Base-by-base conservation (phyloP, 441 rosid species). In the Pelargonium cotyledonis region DNA sequence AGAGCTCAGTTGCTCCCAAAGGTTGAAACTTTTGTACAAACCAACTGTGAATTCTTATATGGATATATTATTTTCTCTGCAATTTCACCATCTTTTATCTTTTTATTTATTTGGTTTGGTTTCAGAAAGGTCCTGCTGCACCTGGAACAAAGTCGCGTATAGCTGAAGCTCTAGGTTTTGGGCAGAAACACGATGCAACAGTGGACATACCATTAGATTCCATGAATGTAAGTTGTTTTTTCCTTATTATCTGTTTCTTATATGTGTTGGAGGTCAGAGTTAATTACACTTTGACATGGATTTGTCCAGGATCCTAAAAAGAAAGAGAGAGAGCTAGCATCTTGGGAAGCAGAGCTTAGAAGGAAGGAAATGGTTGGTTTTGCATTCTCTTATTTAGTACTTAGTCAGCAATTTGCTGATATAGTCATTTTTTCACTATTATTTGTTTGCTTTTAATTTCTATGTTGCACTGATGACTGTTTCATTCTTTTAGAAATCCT, bases 341-440 rank as follows among this genome's bases (percentile, higher is more conserved):
- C 88, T 8, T 86, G 96, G 97, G 98, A 94, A 83, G 87, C 90
- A 15, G 92, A 94, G 71, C 91, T 94, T 70, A 91, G 80, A 73
- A 87, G 85, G 84, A 86, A 83, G 76, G 98, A 94, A 80, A 84
- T 79, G 96, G 98, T 94, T 40, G 8, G 61, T 78, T 68, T 65
- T 38, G 14, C 8, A 29, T 47, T 67, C 71, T 60, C 26, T 51
- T 29, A 18, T 46, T 23, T 35, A 68, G 19, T 11, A 31, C 60
- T 61, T 73, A 55, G 19, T 19, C 49, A 44, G 15, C 19, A 65
- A 60, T 29, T 19, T 53, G 61, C 61, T 55, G 8, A 55, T 15
- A 15, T 55, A 16, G 29, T 57, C 29, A 18, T 57, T 57, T 57
- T 57, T 18, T 12, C 62, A 57, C 26, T 57, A 18, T 55, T 0